Evolutionary conservation across 192 early-diverging fungal genomes (phyloP).

Genomic region (Coemansia sp.): DNA sequence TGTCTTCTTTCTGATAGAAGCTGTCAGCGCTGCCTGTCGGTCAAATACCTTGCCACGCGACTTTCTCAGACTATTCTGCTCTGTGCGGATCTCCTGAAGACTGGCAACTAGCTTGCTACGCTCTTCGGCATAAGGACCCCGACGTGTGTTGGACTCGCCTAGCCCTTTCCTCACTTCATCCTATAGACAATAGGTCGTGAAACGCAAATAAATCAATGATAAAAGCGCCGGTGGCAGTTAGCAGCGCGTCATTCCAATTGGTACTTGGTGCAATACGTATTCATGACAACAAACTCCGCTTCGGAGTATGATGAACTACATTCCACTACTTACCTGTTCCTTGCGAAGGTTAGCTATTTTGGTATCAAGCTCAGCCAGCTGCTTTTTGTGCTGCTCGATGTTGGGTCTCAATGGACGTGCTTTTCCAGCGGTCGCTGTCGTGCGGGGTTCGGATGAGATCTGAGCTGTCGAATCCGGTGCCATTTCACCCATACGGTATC

Average conservation of each 20-base stretch:
- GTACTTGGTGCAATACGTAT: background rate
- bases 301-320: background rate
- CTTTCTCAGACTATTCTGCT: constrained; percentile 70
- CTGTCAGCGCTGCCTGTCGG: constrained; percentile 67
- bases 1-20: constrained; percentile 77
- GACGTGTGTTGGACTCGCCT: constrained; percentile 58
- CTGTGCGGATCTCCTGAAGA: constrained; percentile 66
- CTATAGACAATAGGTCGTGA: constrained; percentile 29
- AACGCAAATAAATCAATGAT: background rate
- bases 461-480: constrained; percentile 31
- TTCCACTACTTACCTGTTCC: constrained; percentile 48
- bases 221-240: background rate
- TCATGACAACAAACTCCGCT: background rate
- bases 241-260: background rate
- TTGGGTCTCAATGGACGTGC: constrained; percentile 54
- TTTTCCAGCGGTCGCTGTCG: constrained; percentile 13
- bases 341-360: constrained; percentile 60
- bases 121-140: constrained; percentile 56
- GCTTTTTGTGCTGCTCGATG: constrained; percentile 51
- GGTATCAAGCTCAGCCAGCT: constrained; percentile 56
- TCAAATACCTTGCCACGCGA: constrained; percentile 70
- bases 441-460: constrained; percentile 12
- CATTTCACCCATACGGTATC: constrained; percentile 18
- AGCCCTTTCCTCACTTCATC: constrained; percentile 59
- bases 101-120: constrained; percentile 62